Base-by-base conservation (phyloP, 2,329 filamentous ascomycete genomes). In the Apiospora arundinis region DNA sequence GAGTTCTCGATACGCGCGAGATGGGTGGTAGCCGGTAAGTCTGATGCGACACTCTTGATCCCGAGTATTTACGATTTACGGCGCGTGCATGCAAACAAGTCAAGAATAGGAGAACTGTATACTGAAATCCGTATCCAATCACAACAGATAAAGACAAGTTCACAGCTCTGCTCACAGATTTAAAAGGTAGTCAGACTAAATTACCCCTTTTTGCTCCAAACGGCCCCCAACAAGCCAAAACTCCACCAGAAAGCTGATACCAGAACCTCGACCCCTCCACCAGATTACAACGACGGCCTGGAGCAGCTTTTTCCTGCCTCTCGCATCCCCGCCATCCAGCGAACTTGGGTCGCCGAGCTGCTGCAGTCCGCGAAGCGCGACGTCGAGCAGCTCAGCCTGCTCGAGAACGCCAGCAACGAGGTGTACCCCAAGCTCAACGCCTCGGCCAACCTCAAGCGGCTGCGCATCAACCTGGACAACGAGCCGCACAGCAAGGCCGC, bases 221-320 rank as follows among this genome's bases (percentile, higher is more conserved):
- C 23, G 16, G 44, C 46, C 32, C 32, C 23, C 28, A 56, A 21
- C 52, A 32, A n/a, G 32, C 68, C n/a, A 4, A 65, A 4, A n/a
- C 3, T 14, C 11, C 42, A 21, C 65, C 40, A 42, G 60, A 46
- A 18, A 4, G 8, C 65, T 25, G 9, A 45, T 42, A 8, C 63
- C 9, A 23, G 11, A 18, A 1, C 6, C 18, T 32, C 42, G 12
- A 7, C 18, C 63, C 63, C 2, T 12, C 11, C 14, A 23, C 21
- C 74, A 81, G 84, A 85, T 76, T 85, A 83, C 76, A 86, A 86
- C 75, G 83, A 86, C 76, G 83, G 85, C 52, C 78, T 86, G 16
- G 84, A 86, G 72, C 82, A 83, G 66, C 80, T 86, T 67, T 86
- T 86, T 76, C 84, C 84, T 18, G 78, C 81, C 8, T 80, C 81